Conservation (phyloP, 176 grass and related monocot species). For the Oryza coarctata region DNA sequence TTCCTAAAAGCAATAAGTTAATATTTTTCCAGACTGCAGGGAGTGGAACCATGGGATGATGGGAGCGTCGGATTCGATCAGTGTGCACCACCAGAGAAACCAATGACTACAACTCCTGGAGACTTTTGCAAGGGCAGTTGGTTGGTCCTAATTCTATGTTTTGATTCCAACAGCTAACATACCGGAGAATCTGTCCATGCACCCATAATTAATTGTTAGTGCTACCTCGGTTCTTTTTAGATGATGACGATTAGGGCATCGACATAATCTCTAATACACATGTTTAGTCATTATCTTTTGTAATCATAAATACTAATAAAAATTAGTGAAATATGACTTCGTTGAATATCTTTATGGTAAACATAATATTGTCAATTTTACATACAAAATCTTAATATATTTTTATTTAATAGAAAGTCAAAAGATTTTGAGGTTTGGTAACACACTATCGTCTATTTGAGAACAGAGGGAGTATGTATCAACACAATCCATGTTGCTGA, state of each 20-base stretch:
- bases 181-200: neutral
- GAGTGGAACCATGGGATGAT: too few relatives aligned
- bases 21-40: neutral
- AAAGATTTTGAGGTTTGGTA: too few relatives aligned
- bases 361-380: too few relatives aligned
- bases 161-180: conserved; percentile 1
- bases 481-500: too few relatives aligned
- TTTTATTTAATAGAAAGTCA: too few relatives aligned
- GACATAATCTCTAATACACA: neutral
- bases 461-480: too few relatives aligned
- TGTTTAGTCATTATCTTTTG: too few relatives aligned
- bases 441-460: too few relatives aligned
- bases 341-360: too few relatives aligned
- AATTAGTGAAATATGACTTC: too few relatives aligned
- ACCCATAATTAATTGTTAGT: neutral
- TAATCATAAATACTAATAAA: too few relatives aligned
- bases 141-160: neutral
- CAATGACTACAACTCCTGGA: neutral
- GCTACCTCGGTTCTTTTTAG: neutral
- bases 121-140: neutral
- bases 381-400: too few relatives aligned
- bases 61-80: neutral
- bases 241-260: neutral
- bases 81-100: neutral
- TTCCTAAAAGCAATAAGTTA: neutral